Evolutionary conservation across 257 asterid species (phyloP), one percentile per base, ranked within the genome.

Genomic region (Lycium ferocissimum): DNA sequence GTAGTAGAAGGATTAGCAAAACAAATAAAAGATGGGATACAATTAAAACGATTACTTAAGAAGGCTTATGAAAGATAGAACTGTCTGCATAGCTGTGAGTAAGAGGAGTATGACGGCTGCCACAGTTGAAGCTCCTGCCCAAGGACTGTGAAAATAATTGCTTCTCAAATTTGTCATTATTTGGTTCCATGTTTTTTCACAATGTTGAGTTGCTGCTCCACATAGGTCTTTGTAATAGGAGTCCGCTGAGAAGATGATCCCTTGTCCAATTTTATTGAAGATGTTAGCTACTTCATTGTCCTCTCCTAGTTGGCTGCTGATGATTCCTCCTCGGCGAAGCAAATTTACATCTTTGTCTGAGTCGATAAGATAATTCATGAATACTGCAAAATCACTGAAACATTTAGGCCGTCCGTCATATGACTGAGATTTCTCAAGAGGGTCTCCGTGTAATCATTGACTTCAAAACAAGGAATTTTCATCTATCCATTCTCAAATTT

Each of bases 111-210:
- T 26, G 33, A 26, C 1, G 33, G 33, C 33, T 26, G 33, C 33
- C 33, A 26, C 33, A 58, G 81, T n/a, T 0, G 91, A 87, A 57
- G 87, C 61, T 17, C 84, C 33, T 2, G 83, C 86, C 93, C 92
- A 91, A 2, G 92, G 88, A 33, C 87, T 84, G 58, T 71, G 20
- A 45, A 87, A 71, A 56, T 88, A 83, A 2, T 85, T 83, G 3
- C 86, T 72, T 59, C 80, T 83, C 22, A 91, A 47, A 45, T 1
- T 76, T 0, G 87, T 89, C 83, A 37, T 54, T 88, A 87, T 79
- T n/a, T 14, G 12, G 37, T 88, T 84, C 58, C 80, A 12, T 2
- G 75, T 72, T n/a, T 17, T 78, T 10, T 26, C 51, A 83, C 86
- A 83, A 81, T 87, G 88, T 6, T 0, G 0, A 1, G 72, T 66